phyloP scores from a whole-genome alignment of 2,329 filamentous ascomycete species.

The Ceratocystis cacaofunesta region DNA sequence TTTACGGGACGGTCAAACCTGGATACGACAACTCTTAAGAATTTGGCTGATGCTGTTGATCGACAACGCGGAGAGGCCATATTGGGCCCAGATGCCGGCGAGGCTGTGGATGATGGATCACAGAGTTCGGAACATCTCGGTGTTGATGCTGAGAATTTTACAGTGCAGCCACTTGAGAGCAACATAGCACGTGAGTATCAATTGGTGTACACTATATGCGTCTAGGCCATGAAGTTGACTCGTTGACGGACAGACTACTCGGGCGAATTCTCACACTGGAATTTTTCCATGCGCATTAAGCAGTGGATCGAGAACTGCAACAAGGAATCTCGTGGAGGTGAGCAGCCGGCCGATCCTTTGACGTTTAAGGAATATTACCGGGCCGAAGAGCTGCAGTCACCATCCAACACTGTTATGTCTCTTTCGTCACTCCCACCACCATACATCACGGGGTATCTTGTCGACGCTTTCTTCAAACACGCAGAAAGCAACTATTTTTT shows the following conservation, averaged over 20 bases:
- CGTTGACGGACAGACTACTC: slow-evolving; percentile 29
- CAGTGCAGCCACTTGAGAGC: slow-evolving; percentile 28
- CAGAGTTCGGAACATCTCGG: slow-evolving; percentile 19
- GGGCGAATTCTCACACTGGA: slow-evolving; percentile 39
- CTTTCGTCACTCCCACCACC: slow-evolving; percentile 32
- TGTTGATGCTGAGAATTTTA: slow-evolving; percentile 28
- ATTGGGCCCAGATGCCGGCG: slow-evolving; percentile 4
- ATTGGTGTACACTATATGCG: background rate
- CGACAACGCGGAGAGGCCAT: slow-evolving; percentile 18
- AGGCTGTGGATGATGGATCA: slow-evolving; percentile 10
- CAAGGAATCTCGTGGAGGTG: slow-evolving; percentile 3
- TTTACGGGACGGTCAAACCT: slow-evolving; percentile 32
- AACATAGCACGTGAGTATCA: slow-evolving; percentile 28
- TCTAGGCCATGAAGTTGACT: background rate
- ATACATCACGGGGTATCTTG: slow-evolving; percentile 33
- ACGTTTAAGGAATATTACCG: slow-evolving; percentile 31
- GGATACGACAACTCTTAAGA: slow-evolving; percentile 29
- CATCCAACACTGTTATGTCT: slow-evolving; percentile 26
- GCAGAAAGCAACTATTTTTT: slow-evolving; percentile 36
- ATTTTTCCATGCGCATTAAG: slow-evolving; percentile 37
- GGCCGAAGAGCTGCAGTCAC: slow-evolving; percentile 31
- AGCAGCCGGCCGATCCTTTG: slow-evolving; percentile 16
- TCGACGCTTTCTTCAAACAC: slow-evolving; percentile 33
- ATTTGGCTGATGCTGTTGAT: slow-evolving; percentile 30
- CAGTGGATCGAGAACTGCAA: slow-evolving; percentile 32